Percentiles rank a stretch among this genome's conserved stretches.
phyloP scores from a whole-genome alignment of 1,139 yeast genomes.

The Candida gigantensis region DNA sequence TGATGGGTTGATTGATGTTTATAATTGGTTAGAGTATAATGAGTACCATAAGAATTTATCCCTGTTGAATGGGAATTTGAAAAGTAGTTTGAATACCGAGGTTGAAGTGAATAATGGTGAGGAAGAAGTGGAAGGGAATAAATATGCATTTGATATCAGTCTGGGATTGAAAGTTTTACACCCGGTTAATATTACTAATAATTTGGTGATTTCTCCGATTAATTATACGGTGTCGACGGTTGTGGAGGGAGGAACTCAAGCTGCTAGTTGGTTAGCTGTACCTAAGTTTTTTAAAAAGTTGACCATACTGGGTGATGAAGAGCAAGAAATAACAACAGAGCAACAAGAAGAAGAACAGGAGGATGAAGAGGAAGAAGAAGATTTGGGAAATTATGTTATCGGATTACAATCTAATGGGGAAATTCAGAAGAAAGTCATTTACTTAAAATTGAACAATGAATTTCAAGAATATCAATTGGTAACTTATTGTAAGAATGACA shows the following conservation, averaged over 20 bases:
- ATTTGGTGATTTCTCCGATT: constrained; percentile 41
- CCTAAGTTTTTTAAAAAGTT: constrained; percentile 24
- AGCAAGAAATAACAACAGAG: constrained; percentile 5
- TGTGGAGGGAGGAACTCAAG: constrained; percentile 16
- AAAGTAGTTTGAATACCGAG: constrained; percentile 14
- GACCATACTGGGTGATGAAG: constrained; percentile 7
- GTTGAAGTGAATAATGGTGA: constrained; percentile 8
- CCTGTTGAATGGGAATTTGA: constrained; percentile 22
- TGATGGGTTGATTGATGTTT: constrained; percentile 25
- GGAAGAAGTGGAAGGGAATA: too few relatives aligned
- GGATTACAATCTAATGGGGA: constrained; percentile 23
- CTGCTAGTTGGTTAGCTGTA: constrained; percentile 25
- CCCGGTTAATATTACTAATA: constrained; percentile 39
- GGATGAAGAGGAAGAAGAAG: constrained; percentile 20
- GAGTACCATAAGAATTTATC: constrained; percentile 31
- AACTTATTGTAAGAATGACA: constrained; percentile 26
- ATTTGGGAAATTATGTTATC: constrained; percentile 27
- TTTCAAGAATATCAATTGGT: constrained; percentile 35
- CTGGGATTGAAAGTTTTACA: constrained; percentile 22
- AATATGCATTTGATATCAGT: constrained; percentile 3
- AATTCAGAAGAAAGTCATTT: constrained; percentile 31
- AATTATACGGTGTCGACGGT: constrained; percentile 39
- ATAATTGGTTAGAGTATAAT: constrained; percentile 36
- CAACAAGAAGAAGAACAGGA: background rate
- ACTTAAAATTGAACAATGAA: constrained; percentile 21